Percentiles rank a stretch among this genome's conserved stretches.
phyloP scores from a whole-genome alignment of 176 grass and related monocot species.

The Phragmites australis region DNA sequence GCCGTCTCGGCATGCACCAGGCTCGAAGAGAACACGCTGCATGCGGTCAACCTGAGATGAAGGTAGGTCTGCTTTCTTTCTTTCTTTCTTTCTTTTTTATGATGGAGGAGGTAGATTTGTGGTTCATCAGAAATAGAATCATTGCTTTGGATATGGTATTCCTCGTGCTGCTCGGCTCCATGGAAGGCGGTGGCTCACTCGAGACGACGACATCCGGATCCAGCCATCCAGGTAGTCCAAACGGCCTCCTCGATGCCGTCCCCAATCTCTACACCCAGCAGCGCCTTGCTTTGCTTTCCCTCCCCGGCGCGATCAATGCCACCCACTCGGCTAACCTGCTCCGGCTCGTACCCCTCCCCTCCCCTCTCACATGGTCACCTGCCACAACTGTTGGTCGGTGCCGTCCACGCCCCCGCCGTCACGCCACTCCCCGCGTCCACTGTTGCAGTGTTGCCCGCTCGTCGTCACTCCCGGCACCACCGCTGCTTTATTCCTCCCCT shows the following conservation, averaged over 20 bases:
- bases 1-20: background rate
- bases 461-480: background rate
- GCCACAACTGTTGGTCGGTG: background rate
- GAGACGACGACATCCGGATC: too few species aligned
- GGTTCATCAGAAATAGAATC: too few species aligned
- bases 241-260: background rate
- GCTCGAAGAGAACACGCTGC: background rate
- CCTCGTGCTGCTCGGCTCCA: too few species aligned
- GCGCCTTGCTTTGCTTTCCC: background rate
- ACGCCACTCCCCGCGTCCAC: background rate
- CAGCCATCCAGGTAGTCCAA: too few species aligned
- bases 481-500: background rate
- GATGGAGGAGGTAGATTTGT: too few species aligned
- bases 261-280: background rate
- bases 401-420: background rate
- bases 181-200: too few species aligned
- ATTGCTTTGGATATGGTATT: too few species aligned
- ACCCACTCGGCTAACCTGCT: background rate
- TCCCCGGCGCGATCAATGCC: slow-evolving; percentile 35
- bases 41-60: background rate
- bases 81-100: too few species aligned
- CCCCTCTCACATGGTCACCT: background rate
- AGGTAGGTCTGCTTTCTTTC: too few species aligned
- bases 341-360: slow-evolving; percentile 12
- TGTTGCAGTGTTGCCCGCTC: background rate